Conservation (phyloP, 345 rosid species). For the Acer yangbiense region DNA sequence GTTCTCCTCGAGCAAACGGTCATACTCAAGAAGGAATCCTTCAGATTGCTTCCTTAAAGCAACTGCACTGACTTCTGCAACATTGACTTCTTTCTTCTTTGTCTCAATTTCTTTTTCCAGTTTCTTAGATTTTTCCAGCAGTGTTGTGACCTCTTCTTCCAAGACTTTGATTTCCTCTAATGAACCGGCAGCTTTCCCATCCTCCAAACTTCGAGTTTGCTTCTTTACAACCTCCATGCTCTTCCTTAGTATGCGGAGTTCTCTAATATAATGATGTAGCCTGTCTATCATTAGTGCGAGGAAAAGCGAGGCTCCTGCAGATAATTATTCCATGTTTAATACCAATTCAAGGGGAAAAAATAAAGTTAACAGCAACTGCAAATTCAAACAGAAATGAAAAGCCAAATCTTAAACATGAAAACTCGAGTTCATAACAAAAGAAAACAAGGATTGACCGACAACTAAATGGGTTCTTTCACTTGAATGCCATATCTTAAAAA, state of each 20-base stretch:
- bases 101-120: constrained; percentile 53
- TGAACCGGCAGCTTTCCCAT: constrained; percentile 47
- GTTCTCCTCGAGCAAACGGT: constrained; percentile 83
- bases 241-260: constrained; percentile 77
- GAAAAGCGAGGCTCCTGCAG: constrained; percentile 79
- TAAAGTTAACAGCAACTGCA: neutral
- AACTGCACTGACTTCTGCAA: constrained; percentile 67
- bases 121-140: constrained; percentile 46
- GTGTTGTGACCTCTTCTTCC: constrained; percentile 52
- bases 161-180: constrained; percentile 54
- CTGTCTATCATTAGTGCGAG: constrained; percentile 86
- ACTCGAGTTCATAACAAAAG: neutral
- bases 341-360: constrained; percentile 8
- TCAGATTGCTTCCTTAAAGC: constrained; percentile 93
- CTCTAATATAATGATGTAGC: constrained; percentile 87
- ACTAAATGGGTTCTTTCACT: neutral
- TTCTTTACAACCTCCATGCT: constrained; percentile 74
- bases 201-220: constrained; percentile 61
- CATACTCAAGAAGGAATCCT: constrained; percentile 91
- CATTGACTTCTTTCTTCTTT: constrained; percentile 52
- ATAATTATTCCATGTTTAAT: constrained; percentile 18
- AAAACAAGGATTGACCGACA: neutral
- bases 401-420: constrained; percentile 7
- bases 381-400: constrained; percentile 6
- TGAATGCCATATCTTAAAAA: neutral